Conservation (phyloP, 345 rosid species). For the Sonneratia alba region DNA sequence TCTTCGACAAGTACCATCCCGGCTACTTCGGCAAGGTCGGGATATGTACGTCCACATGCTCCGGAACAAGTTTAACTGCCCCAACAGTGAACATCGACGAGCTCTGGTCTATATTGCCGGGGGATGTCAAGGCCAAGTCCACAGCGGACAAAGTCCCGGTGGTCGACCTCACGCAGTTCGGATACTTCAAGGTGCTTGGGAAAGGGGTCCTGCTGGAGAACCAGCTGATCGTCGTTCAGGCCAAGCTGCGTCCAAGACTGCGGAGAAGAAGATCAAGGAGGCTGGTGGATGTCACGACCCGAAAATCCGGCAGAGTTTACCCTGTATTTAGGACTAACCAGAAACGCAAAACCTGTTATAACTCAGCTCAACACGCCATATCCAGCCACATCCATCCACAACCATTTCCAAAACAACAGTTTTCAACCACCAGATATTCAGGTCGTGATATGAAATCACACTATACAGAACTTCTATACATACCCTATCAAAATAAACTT, state of each 20-base stretch:
- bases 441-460: too few relatives aligned
- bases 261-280: slow-evolving; percentile 68
- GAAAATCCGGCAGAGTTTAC: too few relatives aligned
- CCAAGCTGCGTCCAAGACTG: slow-evolving; percentile 54
- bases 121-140: slow-evolving; percentile 45
- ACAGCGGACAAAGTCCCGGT: slow-evolving; percentile 39
- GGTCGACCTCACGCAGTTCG: slow-evolving; percentile 54
- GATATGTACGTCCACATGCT: slow-evolving; percentile 56
- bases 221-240: slow-evolving; percentile 49
- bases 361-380: too few relatives aligned
- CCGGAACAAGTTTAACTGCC: slow-evolving; percentile 50
- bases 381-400: too few relatives aligned
- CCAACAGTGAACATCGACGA: slow-evolving; percentile 56
- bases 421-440: too few relatives aligned
- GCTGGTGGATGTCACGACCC: too few relatives aligned
- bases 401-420: too few relatives aligned
- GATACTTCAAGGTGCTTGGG: slow-evolving; percentile 50
- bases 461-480: too few relatives aligned
- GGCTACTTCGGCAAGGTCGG: slow-evolving; percentile 56
- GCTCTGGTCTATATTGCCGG: slow-evolving; percentile 57
- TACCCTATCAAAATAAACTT: too few relatives aligned
- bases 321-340: too few relatives aligned
- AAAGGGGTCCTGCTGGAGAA: slow-evolving; percentile 43
- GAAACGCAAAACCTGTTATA: too few relatives aligned
- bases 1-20: slow-evolving; percentile 72